Conservation (phyloP, 129 eudicot species). For the Pittosporum tobira region DNA sequence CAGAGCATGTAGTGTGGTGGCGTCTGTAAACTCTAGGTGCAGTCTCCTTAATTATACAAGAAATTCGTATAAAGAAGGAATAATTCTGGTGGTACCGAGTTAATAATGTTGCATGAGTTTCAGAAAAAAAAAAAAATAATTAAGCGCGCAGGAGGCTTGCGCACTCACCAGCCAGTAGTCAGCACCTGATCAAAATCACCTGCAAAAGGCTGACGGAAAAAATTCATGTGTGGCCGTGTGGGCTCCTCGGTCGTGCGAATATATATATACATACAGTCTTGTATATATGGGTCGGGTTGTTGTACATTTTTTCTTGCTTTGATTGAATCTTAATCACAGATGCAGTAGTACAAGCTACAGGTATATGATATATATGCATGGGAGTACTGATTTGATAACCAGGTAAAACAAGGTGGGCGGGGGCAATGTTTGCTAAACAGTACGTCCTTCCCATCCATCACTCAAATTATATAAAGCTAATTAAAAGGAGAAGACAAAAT, state of each 20-base stretch:
- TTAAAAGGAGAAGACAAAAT: neutral
- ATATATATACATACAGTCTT: too few relatives aligned
- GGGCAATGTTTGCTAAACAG: too few relatives aligned
- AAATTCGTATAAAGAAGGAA: slow-evolving; percentile 18
- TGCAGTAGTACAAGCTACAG: neutral
- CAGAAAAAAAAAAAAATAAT: slow-evolving; percentile 1
- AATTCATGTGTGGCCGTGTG: slow-evolving; percentile 9
- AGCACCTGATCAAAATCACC: slow-evolving; percentile 8
- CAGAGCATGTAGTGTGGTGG: slow-evolving; percentile 15
- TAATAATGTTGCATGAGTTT: slow-evolving; percentile 6
- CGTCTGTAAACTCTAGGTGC: slow-evolving; percentile 15
- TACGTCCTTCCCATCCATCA: neutral
- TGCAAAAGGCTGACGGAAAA: slow-evolving; percentile 16
- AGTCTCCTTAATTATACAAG: slow-evolving; percentile 16
- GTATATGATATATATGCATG: slow-evolving; percentile 10
- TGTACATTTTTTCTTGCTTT: neutral
- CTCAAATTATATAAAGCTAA: neutral
- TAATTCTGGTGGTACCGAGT: slow-evolving; percentile 3
- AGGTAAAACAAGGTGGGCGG: neutral
- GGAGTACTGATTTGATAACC: neutral
- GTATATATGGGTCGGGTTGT: neutral
- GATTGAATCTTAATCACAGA: slow-evolving; percentile 5
- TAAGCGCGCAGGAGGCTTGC: too few relatives aligned
- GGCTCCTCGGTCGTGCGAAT: too few relatives aligned
- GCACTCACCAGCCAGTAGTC: neutral